Percentiles rank a stretch among this genome's conserved stretches.
phyloP scores from a whole-genome alignment of 208 protist species.

The Acanthamoeba lenticulata region DNA sequence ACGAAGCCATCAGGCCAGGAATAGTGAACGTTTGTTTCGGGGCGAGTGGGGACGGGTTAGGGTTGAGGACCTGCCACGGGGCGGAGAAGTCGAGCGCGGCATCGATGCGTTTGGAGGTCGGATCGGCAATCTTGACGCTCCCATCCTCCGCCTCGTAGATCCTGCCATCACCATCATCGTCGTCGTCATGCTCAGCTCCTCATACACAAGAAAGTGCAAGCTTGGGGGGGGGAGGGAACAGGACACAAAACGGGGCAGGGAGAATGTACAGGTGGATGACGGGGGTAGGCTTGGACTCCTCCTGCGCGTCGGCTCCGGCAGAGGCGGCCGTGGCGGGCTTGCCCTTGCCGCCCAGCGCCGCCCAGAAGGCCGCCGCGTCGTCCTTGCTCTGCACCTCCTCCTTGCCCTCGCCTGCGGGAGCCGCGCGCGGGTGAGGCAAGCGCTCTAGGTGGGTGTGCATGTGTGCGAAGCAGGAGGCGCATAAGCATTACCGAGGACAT shows the following conservation, averaged over 20 bases:
- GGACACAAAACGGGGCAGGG: background rate
- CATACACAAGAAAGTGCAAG: background rate
- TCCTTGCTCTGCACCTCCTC: background rate
- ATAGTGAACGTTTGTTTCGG: no score
- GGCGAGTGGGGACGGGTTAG: background rate
- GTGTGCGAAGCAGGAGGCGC: background rate
- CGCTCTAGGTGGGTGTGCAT: background rate
- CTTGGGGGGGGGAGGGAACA: background rate
- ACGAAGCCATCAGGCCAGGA: no score
- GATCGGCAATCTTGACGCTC: background rate
- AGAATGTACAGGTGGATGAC: background rate
- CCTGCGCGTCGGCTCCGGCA: background rate
- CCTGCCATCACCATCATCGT: background rate
- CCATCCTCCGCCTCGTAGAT: background rate
- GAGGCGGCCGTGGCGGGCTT: background rate
- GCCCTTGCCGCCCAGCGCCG: slow-evolving; percentile 2
- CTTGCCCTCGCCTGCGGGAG: background rate
- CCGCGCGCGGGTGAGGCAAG: background rate
- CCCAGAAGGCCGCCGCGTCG: background rate
- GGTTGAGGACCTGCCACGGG: background rate
- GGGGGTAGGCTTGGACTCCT: background rate
- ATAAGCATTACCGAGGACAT: background rate
- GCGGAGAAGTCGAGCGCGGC: background rate
- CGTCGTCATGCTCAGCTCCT: background rate
- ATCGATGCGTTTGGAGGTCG: background rate